A percentile compares a stretch with the other conserved stretches of the same genome.
Conservation (phyloP, 495 filamentous ascomycete genomes). For the Penicillium mononematosum region DNA sequence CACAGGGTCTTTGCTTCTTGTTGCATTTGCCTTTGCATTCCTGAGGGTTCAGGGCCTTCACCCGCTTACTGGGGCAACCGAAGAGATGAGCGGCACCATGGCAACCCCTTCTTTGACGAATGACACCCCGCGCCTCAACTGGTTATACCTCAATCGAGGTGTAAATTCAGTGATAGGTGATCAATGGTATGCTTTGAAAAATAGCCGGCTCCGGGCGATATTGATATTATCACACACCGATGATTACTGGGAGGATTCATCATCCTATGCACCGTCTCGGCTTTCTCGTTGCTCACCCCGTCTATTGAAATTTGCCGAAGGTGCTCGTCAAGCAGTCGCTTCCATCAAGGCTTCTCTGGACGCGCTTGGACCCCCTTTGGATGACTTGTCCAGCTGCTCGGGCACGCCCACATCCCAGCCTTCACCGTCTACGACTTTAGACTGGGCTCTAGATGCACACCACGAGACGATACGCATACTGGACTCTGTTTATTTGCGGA, state of each 20-base stretch:
- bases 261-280: conserved; percentile 6
- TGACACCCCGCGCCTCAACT: conserved; percentile 3
- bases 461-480: not conserved
- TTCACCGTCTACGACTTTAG: not conserved
- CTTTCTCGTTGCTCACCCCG: conserved; percentile 11
- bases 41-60: not conserved
- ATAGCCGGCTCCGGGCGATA: conserved; percentile 9
- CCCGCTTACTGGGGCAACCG: not conserved
- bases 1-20: conserved; percentile 5
- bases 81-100: not conserved
- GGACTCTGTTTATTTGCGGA: not conserved
- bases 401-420: conserved; percentile 9
- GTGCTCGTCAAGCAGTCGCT: conserved; percentile 9
- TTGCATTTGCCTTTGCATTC: not conserved
- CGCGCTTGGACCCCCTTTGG: not conserved
- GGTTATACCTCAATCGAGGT: conserved; percentile 16
- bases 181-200: conserved; percentile 12
- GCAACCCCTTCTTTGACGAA: conserved; percentile 1
- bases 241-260: conserved; percentile 9
- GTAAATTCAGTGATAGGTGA: conserved; percentile 3
- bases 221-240: conserved; percentile 5
- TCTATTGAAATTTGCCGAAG: conserved; percentile 8
- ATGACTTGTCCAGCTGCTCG: conserved; percentile 8
- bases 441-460: conserved; percentile 1
- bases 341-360: conserved; percentile 2